Evolutionary conservation across 352 stramenopile species (phyloP).

Genomic region (Globisporangium takayamanum): DNA sequence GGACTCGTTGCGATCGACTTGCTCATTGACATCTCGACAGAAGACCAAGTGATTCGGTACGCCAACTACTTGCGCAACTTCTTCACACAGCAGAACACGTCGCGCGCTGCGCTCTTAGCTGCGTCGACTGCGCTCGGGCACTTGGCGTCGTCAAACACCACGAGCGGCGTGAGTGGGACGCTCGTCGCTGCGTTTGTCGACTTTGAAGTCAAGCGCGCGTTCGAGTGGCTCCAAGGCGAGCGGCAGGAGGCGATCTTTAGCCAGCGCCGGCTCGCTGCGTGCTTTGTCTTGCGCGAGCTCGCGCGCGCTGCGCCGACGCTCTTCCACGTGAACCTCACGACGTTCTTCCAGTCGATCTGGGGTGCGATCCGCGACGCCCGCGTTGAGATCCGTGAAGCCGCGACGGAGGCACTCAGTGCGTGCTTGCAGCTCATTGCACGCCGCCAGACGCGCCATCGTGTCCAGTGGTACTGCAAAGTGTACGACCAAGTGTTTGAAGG

Average conservation of each 20-base stretch:
- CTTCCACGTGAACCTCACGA: constrained; percentile 89
- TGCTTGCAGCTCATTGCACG: constrained; percentile 85
- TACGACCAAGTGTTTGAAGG: constrained; percentile 89
- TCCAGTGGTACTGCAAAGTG: constrained; percentile 91
- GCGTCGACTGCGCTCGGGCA: constrained; percentile 77
- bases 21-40: constrained; percentile 76
- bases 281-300: constrained; percentile 85
- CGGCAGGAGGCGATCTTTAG: constrained; percentile 68
- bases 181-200: constrained; percentile 88
- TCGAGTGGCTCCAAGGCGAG: constrained; percentile 82
- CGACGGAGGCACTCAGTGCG: constrained; percentile 75
- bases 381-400: constrained; percentile 79
- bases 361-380: constrained; percentile 63
- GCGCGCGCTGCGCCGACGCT: constrained; percentile 82
- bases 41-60: constrained; percentile 88
- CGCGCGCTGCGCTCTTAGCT: constrained; percentile 48
- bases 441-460: constrained; percentile 70
- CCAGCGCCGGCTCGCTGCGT: constrained; percentile 69
- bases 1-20: constrained; percentile 68
- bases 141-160: constrained; percentile 61
- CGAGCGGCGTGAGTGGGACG: constrained; percentile 70
- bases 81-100: constrained; percentile 63
- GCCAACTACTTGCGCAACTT: constrained; percentile 88
- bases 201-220: constrained; percentile 88
- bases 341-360: constrained; percentile 92